Evolutionary conservation across 148 eudicot genomes (phyloP).

Genomic region (Selenicereus undatus): DNA sequence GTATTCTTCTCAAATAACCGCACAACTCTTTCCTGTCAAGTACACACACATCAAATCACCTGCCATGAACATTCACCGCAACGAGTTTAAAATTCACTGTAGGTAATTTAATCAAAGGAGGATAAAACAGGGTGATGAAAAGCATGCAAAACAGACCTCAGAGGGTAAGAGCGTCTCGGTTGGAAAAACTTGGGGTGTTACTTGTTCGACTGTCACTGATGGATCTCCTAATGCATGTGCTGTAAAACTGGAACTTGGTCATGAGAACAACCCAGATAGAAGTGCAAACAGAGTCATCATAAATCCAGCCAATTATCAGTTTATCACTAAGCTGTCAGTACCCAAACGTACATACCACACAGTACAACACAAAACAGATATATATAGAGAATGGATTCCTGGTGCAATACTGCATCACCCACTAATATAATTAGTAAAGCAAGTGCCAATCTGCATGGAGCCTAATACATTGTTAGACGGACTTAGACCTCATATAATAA

Average conservation of each 20-base stretch:
- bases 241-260: conserved; percentile 30
- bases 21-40: conserved; percentile 89
- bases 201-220: conserved; percentile 87
- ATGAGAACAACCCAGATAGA: conserved; percentile 15
- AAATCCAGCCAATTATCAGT: neutral
- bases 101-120: conserved; percentile 4
- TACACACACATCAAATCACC: conserved; percentile 55
- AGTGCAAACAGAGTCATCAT: neutral
- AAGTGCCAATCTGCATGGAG: neutral
- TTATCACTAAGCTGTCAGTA: neutral
- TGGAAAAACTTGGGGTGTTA: conserved; percentile 64
- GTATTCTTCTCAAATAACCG: conserved; percentile 93
- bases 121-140: conserved; percentile 6
- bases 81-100: conserved; percentile 28
- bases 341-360: neutral
- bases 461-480: neutral
- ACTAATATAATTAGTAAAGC: neutral
- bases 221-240: conserved; percentile 92
- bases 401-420: neutral
- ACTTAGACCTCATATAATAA: neutral
- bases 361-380: neutral
- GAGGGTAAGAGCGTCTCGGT: conserved; percentile 77
- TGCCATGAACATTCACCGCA: conserved; percentile 37
- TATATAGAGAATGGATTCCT: neutral
- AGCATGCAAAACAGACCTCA: conserved; percentile 54